Conservation (phyloP, 2,329 filamentous ascomycete genomes). For the Botrytis byssoidea region DNA sequence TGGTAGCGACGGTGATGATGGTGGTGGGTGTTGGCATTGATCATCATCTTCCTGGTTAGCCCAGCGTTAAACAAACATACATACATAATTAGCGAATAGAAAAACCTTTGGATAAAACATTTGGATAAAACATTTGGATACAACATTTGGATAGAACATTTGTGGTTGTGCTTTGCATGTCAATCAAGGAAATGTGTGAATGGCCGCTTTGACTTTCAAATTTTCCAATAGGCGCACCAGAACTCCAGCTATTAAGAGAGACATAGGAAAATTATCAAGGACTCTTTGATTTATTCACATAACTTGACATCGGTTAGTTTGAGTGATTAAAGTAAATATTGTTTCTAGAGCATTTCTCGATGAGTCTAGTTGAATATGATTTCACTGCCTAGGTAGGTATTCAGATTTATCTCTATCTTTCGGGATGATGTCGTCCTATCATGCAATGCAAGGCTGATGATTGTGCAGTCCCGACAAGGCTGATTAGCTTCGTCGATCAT, state of each 20-base stretch:
- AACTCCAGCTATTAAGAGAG: background rate
- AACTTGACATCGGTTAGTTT: background rate
- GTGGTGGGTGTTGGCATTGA: background rate
- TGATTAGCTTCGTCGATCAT: background rate
- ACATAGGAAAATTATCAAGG: background rate
- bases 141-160: background rate
- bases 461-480: background rate
- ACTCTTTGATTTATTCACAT: background rate
- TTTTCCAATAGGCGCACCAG: background rate
- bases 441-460: background rate
- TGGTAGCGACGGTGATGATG: background rate
- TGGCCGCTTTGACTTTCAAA: background rate
- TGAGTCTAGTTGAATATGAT: too few relatives aligned
- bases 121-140: too few relatives aligned
- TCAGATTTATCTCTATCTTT: background rate
- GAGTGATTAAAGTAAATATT: background rate
- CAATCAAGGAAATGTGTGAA: background rate
- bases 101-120: background rate
- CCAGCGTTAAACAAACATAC: background rate
- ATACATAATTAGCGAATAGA: background rate
- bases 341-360: background rate
- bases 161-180: background rate
- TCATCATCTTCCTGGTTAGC: background rate
- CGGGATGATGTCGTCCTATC: background rate
- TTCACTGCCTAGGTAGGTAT: background rate